Base-by-base conservation (phyloP, 2,329 filamentous ascomycete genomes). In the Trichoderma pleuroti region DNA sequence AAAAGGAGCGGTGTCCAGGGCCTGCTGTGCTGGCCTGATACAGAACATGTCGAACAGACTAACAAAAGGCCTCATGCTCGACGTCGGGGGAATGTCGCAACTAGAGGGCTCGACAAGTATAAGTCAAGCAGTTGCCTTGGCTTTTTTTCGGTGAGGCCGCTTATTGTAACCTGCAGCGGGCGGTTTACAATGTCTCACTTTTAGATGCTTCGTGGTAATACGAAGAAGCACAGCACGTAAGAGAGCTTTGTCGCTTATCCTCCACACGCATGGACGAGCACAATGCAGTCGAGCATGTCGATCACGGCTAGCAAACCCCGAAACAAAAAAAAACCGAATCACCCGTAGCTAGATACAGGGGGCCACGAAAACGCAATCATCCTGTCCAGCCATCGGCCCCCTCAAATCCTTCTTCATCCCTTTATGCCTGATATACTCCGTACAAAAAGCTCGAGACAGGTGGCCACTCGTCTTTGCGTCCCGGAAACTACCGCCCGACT, bases 1-100 rank as follows among this genome's bases (percentile, higher is more conserved):
- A 62, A 68, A 69, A 69, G 42, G 21, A 70, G 67, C 57, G 67
- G 67, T 70, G 67, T 62, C 67, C 57, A 30, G 7, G 28, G 46
- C 46, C 39, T 42, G 11, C 39, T 8, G 9, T 16, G 34, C 34
- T 16, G 39, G 39, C 39, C 39, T 30, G 34, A 57, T 42, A 42
- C 32, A 24, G 28, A 57, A 49, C 36, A 46, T 39, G 16, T 66
- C 16, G 9, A 39, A 57, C 21, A 61, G 54, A 39, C 65, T 60
- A 61, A 30, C 54, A 68, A 61, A 39, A 68, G 39, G 54, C 56
- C 65, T 61, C 66, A 68, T 36, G 28, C 28, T 61, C 39, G 46
- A 16, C 21, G 30, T 16, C 39, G 24, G 16, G 30, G 39, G 30
- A 12, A 26, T 52, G 56, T 68, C 39, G 34, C 66, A 39, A 61